Conservation (phyloP, 805 yeast species). For the Wickerhamiella dianesei region DNA sequence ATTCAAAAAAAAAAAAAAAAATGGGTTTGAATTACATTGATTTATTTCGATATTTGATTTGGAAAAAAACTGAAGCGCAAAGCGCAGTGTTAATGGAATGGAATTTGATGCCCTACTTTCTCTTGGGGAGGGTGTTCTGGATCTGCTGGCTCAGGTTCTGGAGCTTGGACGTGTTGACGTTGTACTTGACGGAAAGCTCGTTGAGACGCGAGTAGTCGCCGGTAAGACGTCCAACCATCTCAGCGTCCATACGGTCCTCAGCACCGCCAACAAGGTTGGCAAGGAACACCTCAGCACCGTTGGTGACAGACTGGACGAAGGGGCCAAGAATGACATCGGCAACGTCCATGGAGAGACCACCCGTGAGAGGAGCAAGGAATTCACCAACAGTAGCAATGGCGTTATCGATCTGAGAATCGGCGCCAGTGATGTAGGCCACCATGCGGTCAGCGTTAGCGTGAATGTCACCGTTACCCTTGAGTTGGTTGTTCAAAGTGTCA, state of each 20-base stretch:
- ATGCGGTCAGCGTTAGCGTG: conserved; percentile 8
- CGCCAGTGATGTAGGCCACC: conserved; percentile 16
- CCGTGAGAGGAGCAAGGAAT: conserved; percentile 14
- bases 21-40: too few relatives aligned
- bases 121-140: conserved; percentile 7
- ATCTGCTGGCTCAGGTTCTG: conserved; percentile 7
- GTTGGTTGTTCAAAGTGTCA: conserved; percentile 13
- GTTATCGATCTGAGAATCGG: conserved; percentile 23
- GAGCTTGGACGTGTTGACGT: conserved; percentile 1
- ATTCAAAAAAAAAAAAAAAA: too few relatives aligned
- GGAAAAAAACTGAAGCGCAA: not conserved
- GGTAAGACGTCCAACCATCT: conserved; percentile 9
- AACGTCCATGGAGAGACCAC: conserved; percentile 13
- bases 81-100: not conserved
- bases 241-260: conserved; percentile 13
- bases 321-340: conserved; percentile 21
- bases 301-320: conserved; percentile 22
- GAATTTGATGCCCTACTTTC: not conserved
- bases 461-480: conserved; percentile 6
- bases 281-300: conserved; percentile 22
- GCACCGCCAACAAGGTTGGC: conserved; percentile 17
- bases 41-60: not conserved
- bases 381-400: conserved; percentile 10
- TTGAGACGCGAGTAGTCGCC: conserved; percentile 15
- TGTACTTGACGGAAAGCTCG: conserved; percentile 13